Evolutionary conservation across 371 early-diverging fungal genomes (phyloP), one percentile per base, ranked within the genome.

Genomic region (Apophysomyces variabilis): DNA sequence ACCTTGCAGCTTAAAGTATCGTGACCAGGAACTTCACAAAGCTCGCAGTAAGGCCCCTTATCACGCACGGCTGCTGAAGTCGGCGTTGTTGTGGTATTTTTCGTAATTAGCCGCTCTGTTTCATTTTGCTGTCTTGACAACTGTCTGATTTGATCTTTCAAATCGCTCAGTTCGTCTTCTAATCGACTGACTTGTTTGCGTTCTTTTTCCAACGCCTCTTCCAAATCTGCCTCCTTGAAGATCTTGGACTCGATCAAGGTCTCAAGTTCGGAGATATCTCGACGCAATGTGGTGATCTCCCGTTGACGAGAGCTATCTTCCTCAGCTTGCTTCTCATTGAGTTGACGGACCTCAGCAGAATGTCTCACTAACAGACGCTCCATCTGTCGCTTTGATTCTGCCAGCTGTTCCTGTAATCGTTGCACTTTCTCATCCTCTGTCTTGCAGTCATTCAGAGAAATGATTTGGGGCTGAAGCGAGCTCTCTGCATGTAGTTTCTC

Each of bases 211-310:
- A 87, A 68, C 6, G 84, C 83, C 68, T 91, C 90, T 66, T 89
- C 91, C 4, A 91, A 78, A 69, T 93, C 93, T 0, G 89, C 83
- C 54, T 93, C 91, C 61, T 82, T 85, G 69, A 92, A 93, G 44
- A 90, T 84, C 75, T 89, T 92, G 70, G 88, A 87, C 69, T 93
- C 93, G 47, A 92, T 85, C 62, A 93, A 62, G 18, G 83, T 75
- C 57, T 92, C 93, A 7, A 91, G 72, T 14, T 87, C 89, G 8
- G 87, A 82, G 4, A 93, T 76, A 65, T 93, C 92, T 44, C 89
- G 86, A 61, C 89, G 85, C 38, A 92, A 69, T 37, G 71, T 66
- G 4, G 69, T 67, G n/a, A 90, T 69, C 41, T 91, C 88, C 35
- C 71, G 74, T 54, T 88, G 76, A 68, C 89, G 88, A 41, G 80